Evolutionary conservation across 1,139 yeast species (phyloP).

Genomic region (Lodderomyces theae): DNA sequence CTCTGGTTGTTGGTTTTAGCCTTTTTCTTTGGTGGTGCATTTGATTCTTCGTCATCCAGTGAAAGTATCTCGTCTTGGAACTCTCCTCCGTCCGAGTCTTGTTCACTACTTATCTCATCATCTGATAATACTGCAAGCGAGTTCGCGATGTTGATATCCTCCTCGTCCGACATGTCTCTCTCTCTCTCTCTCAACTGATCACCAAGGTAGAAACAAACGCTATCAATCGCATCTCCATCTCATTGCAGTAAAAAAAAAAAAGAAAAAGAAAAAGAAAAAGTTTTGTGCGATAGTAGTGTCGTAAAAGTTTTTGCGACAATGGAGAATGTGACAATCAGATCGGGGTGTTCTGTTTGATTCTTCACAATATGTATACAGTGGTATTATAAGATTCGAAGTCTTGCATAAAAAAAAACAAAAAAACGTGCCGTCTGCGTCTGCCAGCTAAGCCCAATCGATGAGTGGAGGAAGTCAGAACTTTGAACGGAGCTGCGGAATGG

Average conservation of each 20-base stretch:
- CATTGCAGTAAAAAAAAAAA: too few species aligned
- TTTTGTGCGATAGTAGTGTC: background rate
- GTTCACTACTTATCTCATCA: slow-evolving; percentile 29
- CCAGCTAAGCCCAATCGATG: too few species aligned
- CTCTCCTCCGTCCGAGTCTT: slow-evolving; percentile 34
- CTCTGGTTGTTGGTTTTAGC: slow-evolving; percentile 16
- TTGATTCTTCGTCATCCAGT: slow-evolving; percentile 44
- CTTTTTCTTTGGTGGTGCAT: slow-evolving; percentile 21
- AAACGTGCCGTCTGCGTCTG: too few species aligned
- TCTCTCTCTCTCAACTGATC: too few species aligned
- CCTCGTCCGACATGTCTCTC: slow-evolving; percentile 57
- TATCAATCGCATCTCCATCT: background rate
- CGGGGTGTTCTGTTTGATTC: too few species aligned
- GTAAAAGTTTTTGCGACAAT: background rate
- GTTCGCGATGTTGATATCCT: slow-evolving; percentile 65
- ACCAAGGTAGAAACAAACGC: too few species aligned
- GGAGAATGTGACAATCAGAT: background rate
- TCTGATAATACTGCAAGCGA: slow-evolving; percentile 41
- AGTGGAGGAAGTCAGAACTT: too few species aligned
- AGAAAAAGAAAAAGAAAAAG: background rate
- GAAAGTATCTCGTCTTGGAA: slow-evolving; percentile 60
- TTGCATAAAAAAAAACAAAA: too few species aligned
- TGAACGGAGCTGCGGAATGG: too few species aligned
- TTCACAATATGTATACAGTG: too few species aligned
- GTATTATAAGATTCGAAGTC: too few species aligned